Percentiles rank a stretch among this genome's conserved stretches.
Evolutionary conservation across 768 basidiomycete genomes (phyloP).

Genomic region (Kwoniella shandongensis): DNA sequence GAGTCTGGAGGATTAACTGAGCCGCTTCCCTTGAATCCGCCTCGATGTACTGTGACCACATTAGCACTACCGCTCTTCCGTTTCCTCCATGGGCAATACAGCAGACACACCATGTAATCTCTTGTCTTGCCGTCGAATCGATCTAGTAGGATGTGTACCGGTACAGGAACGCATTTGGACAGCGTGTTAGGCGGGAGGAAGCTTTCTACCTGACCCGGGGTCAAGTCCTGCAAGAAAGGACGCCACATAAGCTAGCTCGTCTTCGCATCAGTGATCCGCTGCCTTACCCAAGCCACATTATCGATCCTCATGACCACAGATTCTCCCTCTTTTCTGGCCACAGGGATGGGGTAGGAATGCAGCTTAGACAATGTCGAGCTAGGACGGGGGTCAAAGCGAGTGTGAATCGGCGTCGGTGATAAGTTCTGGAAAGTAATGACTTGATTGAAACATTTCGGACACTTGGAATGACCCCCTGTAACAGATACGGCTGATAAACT

Average conservation of each 20-base stretch:
- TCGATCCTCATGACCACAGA: constrained; percentile 42
- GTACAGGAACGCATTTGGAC: constrained; percentile 20
- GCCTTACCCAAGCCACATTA: constrained; percentile 47
- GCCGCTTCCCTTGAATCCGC: constrained; percentile 32
- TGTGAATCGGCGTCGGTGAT: not conserved
- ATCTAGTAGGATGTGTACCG: constrained; percentile 45
- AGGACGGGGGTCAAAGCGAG: too few relatives aligned
- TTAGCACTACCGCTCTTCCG: not conserved
- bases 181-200: constrained; percentile 38
- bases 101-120: constrained; percentile 41
- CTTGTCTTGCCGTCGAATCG: constrained; percentile 40
- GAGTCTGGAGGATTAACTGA: constrained; percentile 30
- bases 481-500: constrained; percentile 36
- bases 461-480: constrained; percentile 22
- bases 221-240: constrained; percentile 38
- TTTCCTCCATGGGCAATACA: not conserved
- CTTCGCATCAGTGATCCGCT: not conserved
- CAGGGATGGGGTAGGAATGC: constrained; percentile 3
- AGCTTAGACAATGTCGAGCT: not conserved
- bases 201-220: constrained; percentile 29
- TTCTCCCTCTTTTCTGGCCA: not conserved
- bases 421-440: constrained; percentile 18
- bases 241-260: not conserved
- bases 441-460: constrained; percentile 27
- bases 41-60: constrained; percentile 40